Evolutionary conservation across 768 basidiomycete genomes (phyloP).

Genomic region (Kwoniella botswanensis): DNA sequence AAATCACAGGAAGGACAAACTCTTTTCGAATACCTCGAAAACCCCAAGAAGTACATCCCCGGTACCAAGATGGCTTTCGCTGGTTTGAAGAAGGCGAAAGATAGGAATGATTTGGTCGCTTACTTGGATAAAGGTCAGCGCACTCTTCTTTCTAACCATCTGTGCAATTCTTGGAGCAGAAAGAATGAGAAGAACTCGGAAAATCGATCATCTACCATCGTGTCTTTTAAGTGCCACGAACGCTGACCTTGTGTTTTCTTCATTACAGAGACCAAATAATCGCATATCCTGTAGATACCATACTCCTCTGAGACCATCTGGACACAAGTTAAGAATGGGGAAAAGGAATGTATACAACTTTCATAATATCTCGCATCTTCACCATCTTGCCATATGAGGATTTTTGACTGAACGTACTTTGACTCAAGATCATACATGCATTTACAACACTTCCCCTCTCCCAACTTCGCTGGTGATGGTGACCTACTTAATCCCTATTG

Average conservation of each 20-base stretch:
- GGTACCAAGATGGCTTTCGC: slow-evolving; percentile 96
- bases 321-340: neutral
- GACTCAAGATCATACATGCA: neutral
- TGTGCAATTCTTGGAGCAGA: no score
- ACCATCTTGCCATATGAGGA: neutral
- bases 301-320: neutral
- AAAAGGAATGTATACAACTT: slow-evolving; percentile 16
- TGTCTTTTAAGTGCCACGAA: neutral
- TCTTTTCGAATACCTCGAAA: slow-evolving; percentile 81
- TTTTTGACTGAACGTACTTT: neutral
- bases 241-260: slow-evolving; percentile 4
- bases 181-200: no score
- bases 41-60: slow-evolving; percentile 84
- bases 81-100: slow-evolving; percentile 98
- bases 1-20: slow-evolving; percentile 66
- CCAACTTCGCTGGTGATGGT: slow-evolving; percentile 4
- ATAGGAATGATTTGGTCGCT: slow-evolving; percentile 91
- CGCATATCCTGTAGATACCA: slow-evolving; percentile 1
- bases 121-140: slow-evolving; percentile 36
- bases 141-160: no score
- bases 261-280: slow-evolving; percentile 6
- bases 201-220: no score
- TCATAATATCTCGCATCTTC: neutral
- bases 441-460: slow-evolving; percentile 4
- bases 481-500: neutral